Evolutionary conservation across 305 asterid genomes (phyloP), one percentile per base, ranked within the genome.

Genomic region (Fraxinus xanthoxyloides): DNA sequence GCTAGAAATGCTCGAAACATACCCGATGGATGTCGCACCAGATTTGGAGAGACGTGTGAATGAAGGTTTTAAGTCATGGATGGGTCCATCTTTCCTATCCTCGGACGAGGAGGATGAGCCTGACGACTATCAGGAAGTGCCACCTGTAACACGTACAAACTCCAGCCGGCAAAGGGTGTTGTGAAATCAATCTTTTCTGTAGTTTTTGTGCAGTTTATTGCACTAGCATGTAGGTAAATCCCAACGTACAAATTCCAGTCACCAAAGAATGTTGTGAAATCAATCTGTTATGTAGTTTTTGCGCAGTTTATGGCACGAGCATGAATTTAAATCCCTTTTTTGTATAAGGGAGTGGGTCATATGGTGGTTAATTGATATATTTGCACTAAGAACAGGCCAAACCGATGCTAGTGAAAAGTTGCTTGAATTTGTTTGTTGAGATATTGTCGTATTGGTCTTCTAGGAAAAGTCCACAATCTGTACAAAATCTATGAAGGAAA

Each of bases 1-100:
- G 81, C 84, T 95, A 43, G 98, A 95, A 90, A 95, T 95, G 98
- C 94, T 94, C 9, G 97, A 95, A 87, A 91, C 98, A 59, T 84
- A 43, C 89, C 92, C 97, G 0, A 82, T 86, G 72, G 94, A 92
- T 77, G 87, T 92, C 75, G 85, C 97, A 46, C 96, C 98, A 19
- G 97, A 92, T 7, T 85, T 91, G 84, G 98, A 92, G 90, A 89
- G 90, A 79, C 95, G 96, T 3, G 89, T 94, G 72, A 87, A 80
- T 59, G 98, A 94, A 84, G 97, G 98, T 61, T 95, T 95, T 72
- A 94, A 92, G 88, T 88, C 97, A 31, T 95, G 99, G 99, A 93
- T 94, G 98, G 98, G 99, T 31, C 93, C 97, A 6, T 89, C 98
- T 48, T 85, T 91, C 84, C 86, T 95, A 65, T 95, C 99, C 32